These are phyloP conservation scores for Coix lacrymajobi DNA, from an alignment of 176 grass and related monocot genomes.

Conservation along the genomic window DNA sequence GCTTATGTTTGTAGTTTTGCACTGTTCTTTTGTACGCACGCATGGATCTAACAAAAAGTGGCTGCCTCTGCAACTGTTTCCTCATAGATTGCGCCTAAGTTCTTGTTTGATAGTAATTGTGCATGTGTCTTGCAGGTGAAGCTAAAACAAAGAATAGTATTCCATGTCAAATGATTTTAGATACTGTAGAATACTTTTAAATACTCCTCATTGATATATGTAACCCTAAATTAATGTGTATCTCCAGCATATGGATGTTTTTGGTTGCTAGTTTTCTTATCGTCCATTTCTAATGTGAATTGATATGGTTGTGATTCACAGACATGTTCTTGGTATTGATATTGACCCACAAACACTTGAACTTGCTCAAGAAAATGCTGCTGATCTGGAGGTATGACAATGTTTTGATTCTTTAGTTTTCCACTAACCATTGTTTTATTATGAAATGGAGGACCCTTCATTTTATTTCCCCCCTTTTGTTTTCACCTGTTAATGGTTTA, in stretches of 20 bases:
- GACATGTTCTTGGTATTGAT: slow-evolving; percentile 82
- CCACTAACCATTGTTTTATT: background rate
- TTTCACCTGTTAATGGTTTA: background rate
- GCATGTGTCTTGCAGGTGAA: background rate
- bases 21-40: background rate
- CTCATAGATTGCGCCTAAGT: background rate
- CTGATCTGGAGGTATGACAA: slow-evolving; percentile 59
- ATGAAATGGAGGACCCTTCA: background rate
- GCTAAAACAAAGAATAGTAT: background rate
- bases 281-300: background rate
- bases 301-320: slow-evolving; percentile 15
- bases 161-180: background rate
- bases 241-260: background rate
- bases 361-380: slow-evolving; percentile 76
- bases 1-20: background rate
- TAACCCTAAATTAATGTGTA: background rate
- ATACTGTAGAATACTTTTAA: background rate
- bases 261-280: background rate
- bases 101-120: background rate
- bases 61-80: background rate
- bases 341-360: slow-evolving; percentile 72
- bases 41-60: background rate
- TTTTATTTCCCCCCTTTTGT: background rate
- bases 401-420: background rate
- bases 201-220: background rate